A percentile compares a stretch with the other conserved stretches of the same genome.
Evolutionary conservation across 2,329 filamentous ascomycete genomes (phyloP).

Genomic region (Pyricularia grisea): DNA sequence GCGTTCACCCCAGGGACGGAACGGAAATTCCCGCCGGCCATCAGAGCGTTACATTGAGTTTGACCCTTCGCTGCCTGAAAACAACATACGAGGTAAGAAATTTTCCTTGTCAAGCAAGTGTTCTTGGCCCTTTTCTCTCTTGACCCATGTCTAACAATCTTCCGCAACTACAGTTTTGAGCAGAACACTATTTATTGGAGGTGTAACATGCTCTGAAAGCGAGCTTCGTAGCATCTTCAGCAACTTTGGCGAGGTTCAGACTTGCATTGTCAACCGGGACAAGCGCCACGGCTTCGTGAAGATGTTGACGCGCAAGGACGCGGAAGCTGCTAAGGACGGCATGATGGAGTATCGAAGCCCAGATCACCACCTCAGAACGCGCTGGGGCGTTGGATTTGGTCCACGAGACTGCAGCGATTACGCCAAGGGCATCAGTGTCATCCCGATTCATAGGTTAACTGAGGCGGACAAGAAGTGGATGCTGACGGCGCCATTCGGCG

Average conservation of each 20-base stretch:
- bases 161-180: conserved; percentile 54
- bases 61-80: conserved; percentile 63
- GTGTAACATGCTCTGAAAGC: conserved; percentile 74
- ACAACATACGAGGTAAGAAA: conserved; percentile 62
- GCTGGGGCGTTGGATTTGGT: conserved; percentile 96
- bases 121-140: background rate
- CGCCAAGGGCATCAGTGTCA: conserved; percentile 78
- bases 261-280: conserved; percentile 95
- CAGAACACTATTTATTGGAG: conserved; percentile 91
- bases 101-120: background rate
- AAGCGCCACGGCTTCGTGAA: conserved; percentile 99
- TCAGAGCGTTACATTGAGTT: conserved; percentile 66
- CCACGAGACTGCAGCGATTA: conserved; percentile 97
- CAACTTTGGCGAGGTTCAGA: conserved; percentile 81
- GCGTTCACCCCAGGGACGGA: conserved; percentile 68
- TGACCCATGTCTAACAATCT: background rate
- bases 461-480: conserved; percentile 98
- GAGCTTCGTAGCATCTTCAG: conserved; percentile 76
- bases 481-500: conserved; percentile 84
- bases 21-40: conserved; percentile 47
- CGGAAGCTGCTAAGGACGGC: conserved; percentile 70
- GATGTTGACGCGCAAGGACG: conserved; percentile 86
- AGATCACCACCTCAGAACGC: conserved; percentile 71
- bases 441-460: conserved; percentile 85
- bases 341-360: conserved; percentile 74